Conservation (phyloP, 2,329 filamentous ascomycete species). For the Curvularia verruculosa region DNA sequence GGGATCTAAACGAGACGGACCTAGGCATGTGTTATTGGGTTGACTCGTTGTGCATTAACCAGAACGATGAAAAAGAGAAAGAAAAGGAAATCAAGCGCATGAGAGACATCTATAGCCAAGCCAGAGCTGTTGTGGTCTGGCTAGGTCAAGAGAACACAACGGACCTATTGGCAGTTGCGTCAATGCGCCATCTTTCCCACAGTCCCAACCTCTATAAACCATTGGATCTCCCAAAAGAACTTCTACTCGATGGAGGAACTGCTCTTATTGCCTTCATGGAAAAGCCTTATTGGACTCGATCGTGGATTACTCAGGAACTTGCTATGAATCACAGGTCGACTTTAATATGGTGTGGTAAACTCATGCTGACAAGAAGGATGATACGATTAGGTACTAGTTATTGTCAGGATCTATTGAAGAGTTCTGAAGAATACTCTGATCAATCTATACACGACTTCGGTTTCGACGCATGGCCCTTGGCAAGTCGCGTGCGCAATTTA, state of each 20-base stretch:
- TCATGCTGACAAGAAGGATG: neutral
- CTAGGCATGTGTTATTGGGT: constrained; percentile 1
- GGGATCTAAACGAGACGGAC: neutral
- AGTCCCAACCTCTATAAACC: neutral
- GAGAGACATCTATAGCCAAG: neutral
- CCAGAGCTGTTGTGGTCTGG: neutral
- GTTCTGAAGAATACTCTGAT: too few species aligned
- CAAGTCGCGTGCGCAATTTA: neutral
- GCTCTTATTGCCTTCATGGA: neutral
- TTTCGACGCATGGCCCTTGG: neutral
- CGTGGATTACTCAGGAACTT: neutral
- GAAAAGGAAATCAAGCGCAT: neutral
- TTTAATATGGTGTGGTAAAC: neutral
- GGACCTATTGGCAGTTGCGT: neutral
- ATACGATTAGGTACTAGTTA: neutral
- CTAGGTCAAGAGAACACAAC: neutral
- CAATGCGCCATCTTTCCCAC: neutral
- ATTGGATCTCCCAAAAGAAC: neutral
- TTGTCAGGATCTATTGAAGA: neutral
- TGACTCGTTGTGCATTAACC: neutral
- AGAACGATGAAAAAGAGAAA: neutral
- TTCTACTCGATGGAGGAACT: too few species aligned
- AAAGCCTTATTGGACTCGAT: neutral
- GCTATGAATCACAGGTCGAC: neutral
- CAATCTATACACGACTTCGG: too few species aligned